Percentiles rank a stretch among this genome's conserved stretches.
Conservation (phyloP, 2,329 filamentous ascomycete genomes). For the Lecanicillium sp. region DNA sequence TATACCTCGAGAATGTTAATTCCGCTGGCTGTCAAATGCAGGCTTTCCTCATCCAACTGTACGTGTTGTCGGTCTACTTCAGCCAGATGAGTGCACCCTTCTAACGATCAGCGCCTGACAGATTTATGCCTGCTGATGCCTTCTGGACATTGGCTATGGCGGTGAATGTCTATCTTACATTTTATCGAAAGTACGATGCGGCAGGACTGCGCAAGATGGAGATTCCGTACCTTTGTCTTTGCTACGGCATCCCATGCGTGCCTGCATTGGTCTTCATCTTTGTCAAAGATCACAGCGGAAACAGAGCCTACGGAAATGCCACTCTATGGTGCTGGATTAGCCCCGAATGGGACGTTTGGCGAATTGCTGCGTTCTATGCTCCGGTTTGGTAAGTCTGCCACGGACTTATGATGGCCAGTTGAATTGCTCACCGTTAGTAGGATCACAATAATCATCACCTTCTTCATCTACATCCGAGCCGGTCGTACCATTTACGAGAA, state of each 20-base stretch:
- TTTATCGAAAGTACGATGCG: slow-evolving; percentile 66
- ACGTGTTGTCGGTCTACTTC: slow-evolving; percentile 20
- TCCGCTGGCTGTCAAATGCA: slow-evolving; percentile 63
- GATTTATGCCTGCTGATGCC: slow-evolving; percentile 72
- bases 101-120: slow-evolving; percentile 24
- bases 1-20: slow-evolving; percentile 41
- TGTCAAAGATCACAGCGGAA: slow-evolving; percentile 42
- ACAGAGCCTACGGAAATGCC: slow-evolving; percentile 64
- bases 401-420: neutral
- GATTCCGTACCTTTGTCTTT: slow-evolving; percentile 58
- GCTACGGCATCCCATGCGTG: slow-evolving; percentile 67
- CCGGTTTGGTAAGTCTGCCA: slow-evolving; percentile 52
- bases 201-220: slow-evolving; percentile 59
- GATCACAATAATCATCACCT: slow-evolving; percentile 53
- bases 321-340: slow-evolving; percentile 77
- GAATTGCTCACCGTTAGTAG: slow-evolving; percentile 24
- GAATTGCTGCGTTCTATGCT: slow-evolving; percentile 68
- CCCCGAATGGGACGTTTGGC: slow-evolving; percentile 59
- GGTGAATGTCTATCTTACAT: slow-evolving; percentile 74
- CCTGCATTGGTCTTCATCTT: slow-evolving; percentile 63
- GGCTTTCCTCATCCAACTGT: slow-evolving; percentile 78
- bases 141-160: slow-evolving; percentile 78
- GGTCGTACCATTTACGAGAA: slow-evolving; percentile 61
- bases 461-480: slow-evolving; percentile 59
- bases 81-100: neutral